Evolutionary conservation across 305 asterid species (phyloP).

Genomic region (Salvia sclarea): DNA sequence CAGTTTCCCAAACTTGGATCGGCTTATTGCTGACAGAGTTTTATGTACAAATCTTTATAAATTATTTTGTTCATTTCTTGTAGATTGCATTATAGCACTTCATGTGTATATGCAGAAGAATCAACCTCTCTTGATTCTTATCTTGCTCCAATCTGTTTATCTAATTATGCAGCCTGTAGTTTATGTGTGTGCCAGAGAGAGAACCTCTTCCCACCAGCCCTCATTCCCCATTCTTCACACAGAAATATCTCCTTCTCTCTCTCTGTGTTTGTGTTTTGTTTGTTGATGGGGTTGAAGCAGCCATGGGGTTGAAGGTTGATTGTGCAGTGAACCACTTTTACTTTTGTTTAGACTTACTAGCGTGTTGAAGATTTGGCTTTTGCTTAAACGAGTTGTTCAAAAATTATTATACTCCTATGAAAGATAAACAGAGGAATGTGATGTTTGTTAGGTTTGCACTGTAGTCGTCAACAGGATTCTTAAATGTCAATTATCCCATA

Average conservation of each 20-base stretch:
- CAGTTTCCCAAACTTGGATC: constrained; percentile 38
- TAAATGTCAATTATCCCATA: background rate
- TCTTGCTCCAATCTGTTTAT: constrained; percentile 13
- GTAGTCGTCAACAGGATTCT: background rate
- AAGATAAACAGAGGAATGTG: background rate
- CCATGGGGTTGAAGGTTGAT: too few species aligned
- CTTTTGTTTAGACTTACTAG: background rate
- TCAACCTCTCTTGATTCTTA: constrained; percentile 23
- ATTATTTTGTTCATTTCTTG: constrained; percentile 40
- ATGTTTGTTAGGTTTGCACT: background rate
- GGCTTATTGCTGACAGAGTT: constrained; percentile 33
- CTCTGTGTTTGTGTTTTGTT: too few species aligned
- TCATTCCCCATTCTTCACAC: background rate
- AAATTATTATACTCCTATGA: background rate
- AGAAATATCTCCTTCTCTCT: too few species aligned
- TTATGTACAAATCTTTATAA: constrained; percentile 52
- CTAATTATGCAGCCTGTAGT: background rate
- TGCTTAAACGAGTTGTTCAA: background rate
- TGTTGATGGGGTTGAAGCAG: too few species aligned
- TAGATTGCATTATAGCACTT: constrained; percentile 25
- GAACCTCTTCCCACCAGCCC: background rate
- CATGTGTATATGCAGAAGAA: constrained; percentile 24
- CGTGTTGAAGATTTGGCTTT: background rate
- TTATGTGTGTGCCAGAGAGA: background rate
- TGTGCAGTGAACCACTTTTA: too few species aligned